A percentile compares a stretch with the other conserved stretches of the same genome.
These are phyloP conservation scores for rapeseed (Brassica napus) DNA, from an alignment of 345 rosid species.

Conservation along the genomic window Da-Ae NC_063448.1:7451501-7452000, in stretches of 20 bases:
- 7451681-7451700: neutral
- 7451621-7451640: neutral
- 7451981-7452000: neutral
- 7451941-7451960: neutral
- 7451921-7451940: neutral
- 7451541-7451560: neutral
- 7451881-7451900: neutral
- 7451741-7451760: neutral
- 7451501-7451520: neutral
- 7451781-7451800: neutral
- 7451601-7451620: neutral
- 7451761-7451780: neutral
- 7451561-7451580: neutral
- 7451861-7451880: neutral
- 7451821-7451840: neutral
- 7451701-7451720: neutral
- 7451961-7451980: neutral
- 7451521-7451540: neutral
- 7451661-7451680: neutral
- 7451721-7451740: neutral
- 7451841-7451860: neutral
- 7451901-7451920: neutral
- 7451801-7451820: neutral
- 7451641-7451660: neutral
- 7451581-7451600: neutral